Evolutionary conservation across 75 land plant species (phyloP).

Genomic region (Pseudotsuga menziesii): DNA sequence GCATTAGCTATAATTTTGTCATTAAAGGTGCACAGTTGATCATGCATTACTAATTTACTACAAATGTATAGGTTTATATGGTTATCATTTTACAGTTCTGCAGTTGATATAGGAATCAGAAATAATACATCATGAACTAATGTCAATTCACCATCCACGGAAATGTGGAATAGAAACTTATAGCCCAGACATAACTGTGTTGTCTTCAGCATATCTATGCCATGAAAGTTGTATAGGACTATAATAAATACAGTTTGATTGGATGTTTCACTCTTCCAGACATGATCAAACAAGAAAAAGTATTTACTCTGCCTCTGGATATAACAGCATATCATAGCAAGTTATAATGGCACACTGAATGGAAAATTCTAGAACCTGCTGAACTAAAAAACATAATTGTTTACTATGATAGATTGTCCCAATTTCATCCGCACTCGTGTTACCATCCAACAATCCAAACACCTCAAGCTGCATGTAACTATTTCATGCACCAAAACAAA

Average conservation of each 20-base stretch:
- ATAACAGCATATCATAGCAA: too few relatives aligned
- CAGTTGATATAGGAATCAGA: not conserved
- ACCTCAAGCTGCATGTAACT: too few relatives aligned
- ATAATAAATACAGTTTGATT: not conserved
- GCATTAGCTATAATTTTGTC: conserved; percentile 13
- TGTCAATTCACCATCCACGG: not conserved
- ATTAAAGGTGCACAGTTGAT: not conserved
- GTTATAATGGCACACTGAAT: too few relatives aligned
- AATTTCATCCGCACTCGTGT: too few relatives aligned
- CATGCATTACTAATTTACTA: not conserved
- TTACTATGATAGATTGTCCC: too few relatives aligned
- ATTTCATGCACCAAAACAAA: too few relatives aligned
- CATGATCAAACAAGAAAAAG: not conserved
- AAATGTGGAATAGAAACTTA: not conserved
- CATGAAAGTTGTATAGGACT: not conserved
- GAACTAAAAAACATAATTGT: too few relatives aligned
- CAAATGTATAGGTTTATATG: not conserved
- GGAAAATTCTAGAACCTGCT: too few relatives aligned
- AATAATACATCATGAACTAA: not conserved
- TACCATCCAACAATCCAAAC: too few relatives aligned
- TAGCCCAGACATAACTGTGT: not conserved
- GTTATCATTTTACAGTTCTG: not conserved
- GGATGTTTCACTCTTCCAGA: not conserved
- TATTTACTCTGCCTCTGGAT: not conserved
- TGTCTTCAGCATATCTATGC: not conserved